Evolutionary conservation across 2,329 filamentous ascomycete genomes (phyloP).

Genomic region (Calycina marina): DNA sequence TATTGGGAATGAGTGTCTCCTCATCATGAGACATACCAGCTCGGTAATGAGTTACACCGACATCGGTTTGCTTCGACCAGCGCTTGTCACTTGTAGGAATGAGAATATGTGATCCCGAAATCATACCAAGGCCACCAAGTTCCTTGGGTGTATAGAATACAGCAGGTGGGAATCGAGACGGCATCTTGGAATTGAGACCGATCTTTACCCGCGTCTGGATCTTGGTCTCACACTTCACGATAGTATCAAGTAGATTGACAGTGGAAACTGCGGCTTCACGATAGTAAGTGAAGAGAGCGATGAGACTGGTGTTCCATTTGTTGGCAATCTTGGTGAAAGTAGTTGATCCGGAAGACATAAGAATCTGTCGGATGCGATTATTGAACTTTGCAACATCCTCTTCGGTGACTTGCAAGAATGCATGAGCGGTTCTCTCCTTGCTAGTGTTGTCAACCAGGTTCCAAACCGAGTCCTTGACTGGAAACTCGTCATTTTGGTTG

Average conservation of each 20-base stretch:
- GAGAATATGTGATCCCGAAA: slow-evolving; percentile 93
- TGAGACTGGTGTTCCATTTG: slow-evolving; percentile 98
- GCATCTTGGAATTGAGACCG: slow-evolving; percentile 98
- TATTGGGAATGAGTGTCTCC: slow-evolving; percentile 95
- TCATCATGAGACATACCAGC: slow-evolving; percentile 97
- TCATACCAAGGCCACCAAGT: slow-evolving; percentile 93
- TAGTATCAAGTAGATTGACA: slow-evolving; percentile 84
- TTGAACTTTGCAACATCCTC: slow-evolving; percentile 99
- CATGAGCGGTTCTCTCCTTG: slow-evolving; percentile 93
- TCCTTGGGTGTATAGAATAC: slow-evolving; percentile 99
- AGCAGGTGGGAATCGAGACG: slow-evolving; percentile 90
- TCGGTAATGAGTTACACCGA: slow-evolving; percentile 90
- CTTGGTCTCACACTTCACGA: slow-evolving; percentile 99
- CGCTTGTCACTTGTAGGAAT: slow-evolving; percentile 96
- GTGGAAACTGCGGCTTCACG: slow-evolving; percentile 95
- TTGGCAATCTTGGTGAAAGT: slow-evolving; percentile 99
- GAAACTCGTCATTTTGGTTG: slow-evolving; percentile 92
- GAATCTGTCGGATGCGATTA: slow-evolving; percentile 92
- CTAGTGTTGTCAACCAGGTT: slow-evolving; percentile 90
- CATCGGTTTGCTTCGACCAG: slow-evolving; percentile 96
- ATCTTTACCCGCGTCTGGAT: slow-evolving; percentile 99
- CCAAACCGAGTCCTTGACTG: slow-evolving; percentile 97
- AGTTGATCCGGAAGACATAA: slow-evolving; percentile 98
- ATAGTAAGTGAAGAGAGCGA: slow-evolving; percentile 96
- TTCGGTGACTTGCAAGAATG: slow-evolving; percentile 93